phyloP scores from a whole-genome alignment of 805 yeast genomes.

The Candida ovalis region DNA sequence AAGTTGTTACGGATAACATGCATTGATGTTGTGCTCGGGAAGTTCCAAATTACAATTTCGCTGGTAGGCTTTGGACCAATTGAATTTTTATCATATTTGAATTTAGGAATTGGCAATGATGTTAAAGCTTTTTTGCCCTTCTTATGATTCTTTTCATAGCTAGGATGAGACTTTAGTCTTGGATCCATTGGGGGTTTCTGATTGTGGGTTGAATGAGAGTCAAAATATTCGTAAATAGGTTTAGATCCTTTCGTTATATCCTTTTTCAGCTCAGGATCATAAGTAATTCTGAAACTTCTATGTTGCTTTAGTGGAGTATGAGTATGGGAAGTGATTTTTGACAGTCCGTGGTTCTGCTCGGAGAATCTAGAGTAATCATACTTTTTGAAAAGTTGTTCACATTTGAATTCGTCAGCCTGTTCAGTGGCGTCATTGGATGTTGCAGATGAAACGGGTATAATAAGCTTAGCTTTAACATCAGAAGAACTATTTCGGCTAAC shows the following conservation, averaged over 20 bases:
- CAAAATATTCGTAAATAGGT: conserved; percentile 33
- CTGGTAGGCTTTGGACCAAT: conserved; percentile 70
- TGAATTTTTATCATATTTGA: conserved; percentile 63
- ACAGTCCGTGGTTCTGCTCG: conserved; percentile 19
- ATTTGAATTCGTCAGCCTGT: background rate
- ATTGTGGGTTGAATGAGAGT: conserved; percentile 32
- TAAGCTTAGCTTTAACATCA: background rate
- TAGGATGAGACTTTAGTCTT: conserved; percentile 9
- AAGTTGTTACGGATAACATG: conserved; percentile 47
- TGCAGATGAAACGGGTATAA: background rate
- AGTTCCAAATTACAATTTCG: conserved; percentile 67
- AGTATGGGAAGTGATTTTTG: conserved; percentile 1
- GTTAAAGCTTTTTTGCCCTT: conserved; percentile 4
- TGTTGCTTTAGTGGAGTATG: background rate
- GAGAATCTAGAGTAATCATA: conserved; percentile 17
- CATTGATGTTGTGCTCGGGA: conserved; percentile 52
- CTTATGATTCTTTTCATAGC: conserved; percentile 10
- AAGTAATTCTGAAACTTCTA: conserved; percentile 35
- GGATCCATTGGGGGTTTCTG: conserved; percentile 24
- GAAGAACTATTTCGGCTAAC: background rate
- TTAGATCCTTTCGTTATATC: conserved; percentile 28
- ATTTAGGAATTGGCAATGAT: conserved; percentile 26
- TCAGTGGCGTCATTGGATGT: background rate
- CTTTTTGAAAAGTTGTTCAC: conserved; percentile 3
- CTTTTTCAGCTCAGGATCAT: conserved; percentile 50